Evolutionary conservation across 2,329 filamentous ascomycete genomes (phyloP).

Genomic region (Didymella lethalis): DNA sequence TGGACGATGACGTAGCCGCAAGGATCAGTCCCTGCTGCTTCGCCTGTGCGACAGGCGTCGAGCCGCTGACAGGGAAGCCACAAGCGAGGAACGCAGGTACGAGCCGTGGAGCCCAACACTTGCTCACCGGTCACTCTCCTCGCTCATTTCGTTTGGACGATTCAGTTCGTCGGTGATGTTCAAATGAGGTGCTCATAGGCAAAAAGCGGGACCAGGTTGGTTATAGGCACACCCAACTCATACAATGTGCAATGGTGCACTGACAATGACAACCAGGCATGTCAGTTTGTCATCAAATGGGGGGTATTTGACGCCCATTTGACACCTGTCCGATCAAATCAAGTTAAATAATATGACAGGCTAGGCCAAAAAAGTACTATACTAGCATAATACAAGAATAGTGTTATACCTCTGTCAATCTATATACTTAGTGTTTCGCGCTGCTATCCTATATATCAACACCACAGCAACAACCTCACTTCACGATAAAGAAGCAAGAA

Average conservation of each 20-base stretch:
- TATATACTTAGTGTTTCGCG: too few relatives aligned
- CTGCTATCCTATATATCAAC: too few relatives aligned
- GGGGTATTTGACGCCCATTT: too few relatives aligned
- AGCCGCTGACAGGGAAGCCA: conserved; percentile 2
- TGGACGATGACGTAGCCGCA: background rate
- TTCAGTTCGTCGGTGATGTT: background rate
- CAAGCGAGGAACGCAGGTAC: conserved; percentile 2
- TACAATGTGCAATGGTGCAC: background rate
- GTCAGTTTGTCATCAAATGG: too few relatives aligned
- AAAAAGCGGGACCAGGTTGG: background rate
- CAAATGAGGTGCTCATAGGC: background rate
- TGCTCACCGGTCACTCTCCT: conserved; percentile 1
- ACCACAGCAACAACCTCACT: too few relatives aligned
- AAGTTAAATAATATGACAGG: too few relatives aligned
- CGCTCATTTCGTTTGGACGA: background rate
- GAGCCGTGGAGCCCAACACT: background rate
- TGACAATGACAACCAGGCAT: too few relatives aligned
- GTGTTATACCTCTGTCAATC: too few relatives aligned
- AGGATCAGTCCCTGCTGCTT: background rate
- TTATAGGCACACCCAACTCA: background rate
- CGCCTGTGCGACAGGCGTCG: background rate
- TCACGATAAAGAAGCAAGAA: too few relatives aligned
- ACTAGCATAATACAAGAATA: too few relatives aligned
- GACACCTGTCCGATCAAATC: too few relatives aligned
- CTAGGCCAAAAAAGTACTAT: too few relatives aligned